Percentiles rank a stretch among this genome's conserved stretches.
Evolutionary conservation across 192 early-diverging fungal genomes (phyloP).

Genomic region (Mortierella claussenii): DNA sequence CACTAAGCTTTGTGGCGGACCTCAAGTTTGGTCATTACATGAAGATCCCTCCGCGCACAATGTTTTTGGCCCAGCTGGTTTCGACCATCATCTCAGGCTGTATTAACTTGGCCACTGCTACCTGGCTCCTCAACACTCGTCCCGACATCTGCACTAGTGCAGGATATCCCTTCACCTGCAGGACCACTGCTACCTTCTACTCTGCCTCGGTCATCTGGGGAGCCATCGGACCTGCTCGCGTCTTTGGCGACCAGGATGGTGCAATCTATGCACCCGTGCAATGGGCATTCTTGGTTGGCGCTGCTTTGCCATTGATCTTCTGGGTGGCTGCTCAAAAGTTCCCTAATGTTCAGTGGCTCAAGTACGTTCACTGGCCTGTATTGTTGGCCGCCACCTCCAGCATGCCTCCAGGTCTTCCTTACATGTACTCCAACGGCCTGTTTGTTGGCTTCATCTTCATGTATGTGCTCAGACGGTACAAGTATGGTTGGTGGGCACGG

Average conservation of each 20-base stretch:
- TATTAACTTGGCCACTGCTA: conserved; percentile 51
- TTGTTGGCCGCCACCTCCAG: conserved; percentile 63
- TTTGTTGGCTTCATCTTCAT: conserved; percentile 70
- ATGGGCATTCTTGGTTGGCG: conserved; percentile 38
- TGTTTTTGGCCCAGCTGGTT: conserved; percentile 70
- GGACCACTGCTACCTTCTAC: conserved; percentile 53
- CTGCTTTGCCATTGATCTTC: conserved; percentile 18
- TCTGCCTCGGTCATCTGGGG: conserved; percentile 74
- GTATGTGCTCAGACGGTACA: conserved; percentile 69
- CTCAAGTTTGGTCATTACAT: conserved; percentile 82
- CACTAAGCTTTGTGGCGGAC: conserved; percentile 73
- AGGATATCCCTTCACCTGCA: conserved; percentile 58
- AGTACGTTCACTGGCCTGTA: conserved; percentile 75
- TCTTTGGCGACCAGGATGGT: conserved; percentile 54
- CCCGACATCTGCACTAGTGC: conserved; percentile 52
- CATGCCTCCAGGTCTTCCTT: conserved; percentile 67
- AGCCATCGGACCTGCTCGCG: conserved; percentile 63
- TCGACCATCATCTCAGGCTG: conserved; percentile 61
- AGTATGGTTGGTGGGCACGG: conserved; percentile 66
- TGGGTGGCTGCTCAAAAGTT: conserved; percentile 11
- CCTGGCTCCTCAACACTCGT: conserved; percentile 35
- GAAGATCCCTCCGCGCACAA: conserved; percentile 73
- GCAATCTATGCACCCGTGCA: conserved; percentile 13
- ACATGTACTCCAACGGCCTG: conserved; percentile 52
- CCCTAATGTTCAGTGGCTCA: conserved; percentile 51